A percentile compares a stretch with the other conserved stretches of the same genome.
These are phyloP conservation scores for Closterium sp. DNA, from an alignment of 139 green algal species.

Conservation along the genomic window DNA sequence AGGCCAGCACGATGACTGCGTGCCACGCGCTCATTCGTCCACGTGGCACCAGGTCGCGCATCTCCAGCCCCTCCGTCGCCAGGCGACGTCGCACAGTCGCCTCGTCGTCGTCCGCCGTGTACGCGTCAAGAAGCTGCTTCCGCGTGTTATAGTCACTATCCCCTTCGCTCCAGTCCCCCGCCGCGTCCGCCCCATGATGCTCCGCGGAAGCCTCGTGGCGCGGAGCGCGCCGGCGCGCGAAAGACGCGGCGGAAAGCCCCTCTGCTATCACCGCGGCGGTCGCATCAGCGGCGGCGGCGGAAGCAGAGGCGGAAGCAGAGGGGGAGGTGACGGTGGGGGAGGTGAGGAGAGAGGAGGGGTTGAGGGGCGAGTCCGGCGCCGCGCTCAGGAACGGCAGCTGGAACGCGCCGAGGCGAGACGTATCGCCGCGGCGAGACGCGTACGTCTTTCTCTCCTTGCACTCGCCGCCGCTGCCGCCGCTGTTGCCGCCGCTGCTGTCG, in stretches of 20 bases:
- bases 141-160: background rate
- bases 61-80: background rate
- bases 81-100: background rate
- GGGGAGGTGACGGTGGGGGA: background rate
- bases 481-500: background rate
- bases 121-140: background rate
- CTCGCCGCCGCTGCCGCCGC: background rate
- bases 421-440: background rate
- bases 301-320: background rate
- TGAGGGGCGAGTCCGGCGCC: background rate
- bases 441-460: background rate
- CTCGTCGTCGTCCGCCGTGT: background rate
- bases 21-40: slow-evolving; percentile 26
- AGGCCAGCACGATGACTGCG: slow-evolving; percentile 19
- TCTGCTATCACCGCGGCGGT: background rate
- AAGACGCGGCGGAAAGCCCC: background rate
- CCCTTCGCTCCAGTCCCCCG: background rate
- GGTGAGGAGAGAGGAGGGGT: background rate
- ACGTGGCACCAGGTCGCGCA: slow-evolving; percentile 10
- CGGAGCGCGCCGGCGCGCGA: background rate
- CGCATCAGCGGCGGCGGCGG: background rate
- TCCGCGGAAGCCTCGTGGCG: background rate
- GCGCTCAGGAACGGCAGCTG: background rate
- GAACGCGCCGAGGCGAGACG: background rate
- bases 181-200: background rate